Evolutionary conservation across 1,284 basidiomycete species (phyloP).

Genomic region (Fomitiporia mediterranea): DNA sequence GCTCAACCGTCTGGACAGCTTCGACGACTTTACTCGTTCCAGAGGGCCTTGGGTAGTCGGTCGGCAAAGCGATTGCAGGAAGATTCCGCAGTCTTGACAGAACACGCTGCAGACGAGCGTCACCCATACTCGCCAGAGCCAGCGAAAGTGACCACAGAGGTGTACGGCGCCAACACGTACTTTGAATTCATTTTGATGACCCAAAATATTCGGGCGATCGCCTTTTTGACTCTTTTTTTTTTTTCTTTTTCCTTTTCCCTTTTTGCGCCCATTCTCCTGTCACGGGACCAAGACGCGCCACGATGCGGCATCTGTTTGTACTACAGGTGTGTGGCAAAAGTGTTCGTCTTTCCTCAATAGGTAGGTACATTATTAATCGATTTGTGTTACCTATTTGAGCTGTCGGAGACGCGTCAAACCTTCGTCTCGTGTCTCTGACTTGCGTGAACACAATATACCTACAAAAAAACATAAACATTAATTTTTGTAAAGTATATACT

Average conservation of each 20-base stretch:
- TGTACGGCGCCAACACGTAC: background rate
- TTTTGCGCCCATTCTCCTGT: background rate
- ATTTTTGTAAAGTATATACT: too few species aligned
- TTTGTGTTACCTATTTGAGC: too few species aligned
- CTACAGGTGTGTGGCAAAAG: too few species aligned
- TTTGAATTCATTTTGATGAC: background rate
- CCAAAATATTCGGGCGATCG: background rate
- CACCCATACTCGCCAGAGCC: conserved; percentile 29
- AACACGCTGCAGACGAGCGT: conserved; percentile 47
- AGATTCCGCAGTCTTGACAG: conserved; percentile 65
- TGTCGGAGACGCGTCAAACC: too few species aligned
- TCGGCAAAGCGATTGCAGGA: conserved; percentile 90
- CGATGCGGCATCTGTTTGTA: background rate
- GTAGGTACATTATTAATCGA: too few species aligned
- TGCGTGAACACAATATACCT: too few species aligned
- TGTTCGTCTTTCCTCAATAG: too few species aligned
- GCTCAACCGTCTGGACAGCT: conserved; percentile 63
- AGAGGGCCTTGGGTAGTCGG: conserved; percentile 89
- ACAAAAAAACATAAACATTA: too few species aligned
- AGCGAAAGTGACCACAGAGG: background rate
- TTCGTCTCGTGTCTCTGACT: too few species aligned
- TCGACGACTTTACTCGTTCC: conserved; percentile 74
- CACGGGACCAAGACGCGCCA: background rate
- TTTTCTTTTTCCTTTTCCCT: background rate
- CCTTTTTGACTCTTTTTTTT: background rate